Base-by-base conservation (phyloP, 2,329 filamentous ascomycete species). In the Pseudogymnoascus sp. region DNA sequence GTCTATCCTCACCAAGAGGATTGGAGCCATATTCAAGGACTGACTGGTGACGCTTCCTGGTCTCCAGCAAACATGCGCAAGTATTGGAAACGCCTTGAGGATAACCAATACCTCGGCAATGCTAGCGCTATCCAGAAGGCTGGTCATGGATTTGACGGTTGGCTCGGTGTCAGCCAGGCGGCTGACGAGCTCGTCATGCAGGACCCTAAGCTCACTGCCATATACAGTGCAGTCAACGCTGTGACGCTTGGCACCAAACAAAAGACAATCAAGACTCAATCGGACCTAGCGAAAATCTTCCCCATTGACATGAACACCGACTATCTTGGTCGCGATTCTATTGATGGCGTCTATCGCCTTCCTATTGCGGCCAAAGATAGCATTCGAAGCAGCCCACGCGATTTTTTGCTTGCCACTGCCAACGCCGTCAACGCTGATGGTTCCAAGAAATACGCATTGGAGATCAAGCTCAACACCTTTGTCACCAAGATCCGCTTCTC, bases 21-120 rank as follows among this genome's bases (percentile, higher is more conserved):
- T 68, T 81, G 78, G 73, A 67, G 74, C 25, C 63, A 75, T 62
- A 75, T 81, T 37, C 72, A 71, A 5, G 69, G 67, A 1, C 63
- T 79, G 2, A 82, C 79, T 0, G 77, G 77, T 2, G 79, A 82
- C 66, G 56, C 65, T 2, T 75, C 75, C 0, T 82, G 79, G 79
- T 70, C 38, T 34, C 68, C 77, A 1, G 65, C 67, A 0, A 74
- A 75, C 28, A 80, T 81, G 77, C 72, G 74, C 5, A 63, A 72
- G 3, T 75, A 79, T 65, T 80, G 80, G 49, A 63, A 72, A 61
- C 72, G 72, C 28, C 66, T 81, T 5, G 79, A 82, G 68, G 73
- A 74, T 34, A 77, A 78, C 66, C 73, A 76, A 61, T 79, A 80
- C 62, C 68, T 78, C 0, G 71, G 76, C 0, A 69, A 70, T 12